These are phyloP conservation scores for Trifolium subterraneum DNA, from an alignment of 306 rosid genomes.

Conservation along the genomic window DNA sequence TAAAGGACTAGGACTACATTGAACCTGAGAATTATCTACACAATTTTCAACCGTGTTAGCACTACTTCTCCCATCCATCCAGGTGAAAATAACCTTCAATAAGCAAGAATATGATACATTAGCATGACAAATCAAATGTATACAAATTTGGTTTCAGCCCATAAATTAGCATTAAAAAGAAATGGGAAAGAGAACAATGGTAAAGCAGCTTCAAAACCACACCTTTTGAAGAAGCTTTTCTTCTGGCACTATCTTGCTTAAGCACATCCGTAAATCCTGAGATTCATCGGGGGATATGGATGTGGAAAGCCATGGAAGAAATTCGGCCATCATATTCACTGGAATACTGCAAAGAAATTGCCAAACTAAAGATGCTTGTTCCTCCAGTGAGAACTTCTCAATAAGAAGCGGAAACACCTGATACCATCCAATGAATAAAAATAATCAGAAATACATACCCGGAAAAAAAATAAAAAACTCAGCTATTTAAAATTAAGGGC, in stretches of 20 bases:
- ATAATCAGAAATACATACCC: slow-evolving; percentile 11
- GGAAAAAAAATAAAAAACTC: neutral
- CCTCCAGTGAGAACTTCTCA: slow-evolving; percentile 90
- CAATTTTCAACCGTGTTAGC: slow-evolving; percentile 46
- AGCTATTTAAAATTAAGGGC: slow-evolving; percentile 25
- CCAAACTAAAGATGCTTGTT: slow-evolving; percentile 95
- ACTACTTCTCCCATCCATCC: slow-evolving; percentile 81
- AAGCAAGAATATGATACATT: slow-evolving; percentile 40
- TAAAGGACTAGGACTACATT: slow-evolving; percentile 53
- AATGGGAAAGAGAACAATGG: slow-evolving; percentile 32
- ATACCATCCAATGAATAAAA: slow-evolving; percentile 41
- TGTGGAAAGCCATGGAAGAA: slow-evolving; percentile 94
- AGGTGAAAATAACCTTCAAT: slow-evolving; percentile 89
- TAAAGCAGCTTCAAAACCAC: slow-evolving; percentile 42
- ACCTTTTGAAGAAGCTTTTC: slow-evolving; percentile 99
- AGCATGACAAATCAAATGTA: slow-evolving; percentile 34
- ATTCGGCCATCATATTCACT: slow-evolving; percentile 90
- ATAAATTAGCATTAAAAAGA: slow-evolving; percentile 7
- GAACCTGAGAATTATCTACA: slow-evolving; percentile 62
- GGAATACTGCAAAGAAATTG: slow-evolving; percentile 99
- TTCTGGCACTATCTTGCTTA: slow-evolving; percentile 81
- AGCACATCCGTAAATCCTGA: slow-evolving; percentile 73
- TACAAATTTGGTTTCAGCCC: slow-evolving; percentile 22
- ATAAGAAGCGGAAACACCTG: slow-evolving; percentile 94
- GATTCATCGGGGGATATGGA: slow-evolving; percentile 86